These are phyloP conservation scores for Fusarium neocosmosporiellum DNA, from an alignment of 2,329 filamentous ascomycete species.

Conservation along the genomic window DNA sequence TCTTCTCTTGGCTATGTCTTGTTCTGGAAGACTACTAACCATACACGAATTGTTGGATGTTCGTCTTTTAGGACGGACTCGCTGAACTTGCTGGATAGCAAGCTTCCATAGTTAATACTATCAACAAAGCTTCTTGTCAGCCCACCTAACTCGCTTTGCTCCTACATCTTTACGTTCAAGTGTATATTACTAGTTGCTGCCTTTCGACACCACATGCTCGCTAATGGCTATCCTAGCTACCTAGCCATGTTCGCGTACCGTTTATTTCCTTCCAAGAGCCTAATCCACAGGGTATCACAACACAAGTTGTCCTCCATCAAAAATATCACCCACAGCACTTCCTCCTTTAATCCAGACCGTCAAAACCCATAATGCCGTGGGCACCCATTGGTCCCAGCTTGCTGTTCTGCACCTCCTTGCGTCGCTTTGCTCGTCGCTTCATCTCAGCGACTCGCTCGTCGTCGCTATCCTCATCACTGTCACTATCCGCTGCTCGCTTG, in stretches of 20 bases:
- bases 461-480: conserved; percentile 59
- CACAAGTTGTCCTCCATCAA: conserved; percentile 1
- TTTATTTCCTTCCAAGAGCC: neutral
- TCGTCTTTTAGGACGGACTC: conserved; percentile 33
- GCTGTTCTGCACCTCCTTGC: conserved; percentile 55
- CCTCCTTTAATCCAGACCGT: conserved; percentile 55
- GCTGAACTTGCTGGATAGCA: conserved; percentile 20
- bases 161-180: neutral
- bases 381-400: conserved; percentile 63
- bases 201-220: neutral
- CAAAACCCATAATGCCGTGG: conserved; percentile 63
- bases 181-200: neutral
- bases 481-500: conserved; percentile 61
- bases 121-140: neutral
- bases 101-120: conserved; percentile 9
- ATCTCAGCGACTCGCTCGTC: conserved; percentile 49
- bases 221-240: neutral
- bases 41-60: conserved; percentile 35
- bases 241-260: neutral
- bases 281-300: conserved; percentile 30
- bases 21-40: conserved; percentile 37
- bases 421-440: conserved; percentile 59
- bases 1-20: conserved; percentile 31
- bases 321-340: neutral
- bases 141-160: no score